A percentile compares a stretch with the other conserved stretches of the same genome.
phyloP scores from a whole-genome alignment of 345 rosid species.

The Populus alba region DNA sequence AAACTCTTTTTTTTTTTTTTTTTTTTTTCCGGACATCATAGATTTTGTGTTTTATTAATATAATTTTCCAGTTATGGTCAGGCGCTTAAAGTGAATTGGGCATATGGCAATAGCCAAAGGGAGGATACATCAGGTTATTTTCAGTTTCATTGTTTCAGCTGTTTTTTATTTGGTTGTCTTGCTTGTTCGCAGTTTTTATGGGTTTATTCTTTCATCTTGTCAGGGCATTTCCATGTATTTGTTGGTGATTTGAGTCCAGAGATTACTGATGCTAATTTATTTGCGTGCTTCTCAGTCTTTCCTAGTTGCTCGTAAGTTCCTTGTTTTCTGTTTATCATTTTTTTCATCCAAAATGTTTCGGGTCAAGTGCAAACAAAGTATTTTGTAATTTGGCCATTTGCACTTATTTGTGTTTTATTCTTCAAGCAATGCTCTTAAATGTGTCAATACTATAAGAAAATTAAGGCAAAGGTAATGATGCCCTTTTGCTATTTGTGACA shows the following conservation, averaged over 20 bases:
- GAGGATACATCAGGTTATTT: slow-evolving; percentile 93
- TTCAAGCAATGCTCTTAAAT: background rate
- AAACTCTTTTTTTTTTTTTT: background rate
- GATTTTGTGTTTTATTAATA: background rate
- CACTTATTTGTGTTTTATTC: background rate
- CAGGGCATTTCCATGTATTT: slow-evolving; percentile 88
- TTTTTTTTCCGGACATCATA: background rate
- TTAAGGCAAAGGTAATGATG: background rate
- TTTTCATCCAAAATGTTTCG: background rate
- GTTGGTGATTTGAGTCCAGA: slow-evolving; percentile 99
- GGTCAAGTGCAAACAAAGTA: background rate
- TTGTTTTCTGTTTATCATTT: background rate
- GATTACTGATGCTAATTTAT: slow-evolving; percentile 89
- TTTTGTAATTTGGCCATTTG: background rate
- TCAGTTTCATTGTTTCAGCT: background rate
- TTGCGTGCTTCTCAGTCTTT: slow-evolving; percentile 86
- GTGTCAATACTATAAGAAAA: background rate
- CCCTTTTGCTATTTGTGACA: background rate
- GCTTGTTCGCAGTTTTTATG: background rate
- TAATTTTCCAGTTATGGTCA: slow-evolving; percentile 72
- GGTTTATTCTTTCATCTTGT: slow-evolving; percentile 3
- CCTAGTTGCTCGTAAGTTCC: slow-evolving; percentile 88
- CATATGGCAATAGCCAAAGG: slow-evolving; percentile 94
- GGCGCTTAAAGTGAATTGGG: slow-evolving; percentile 99
- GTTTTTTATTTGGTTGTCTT: background rate